Conservation (phyloP, 164 flowering plant species). For the Chloranthus sessilifolius region DNA sequence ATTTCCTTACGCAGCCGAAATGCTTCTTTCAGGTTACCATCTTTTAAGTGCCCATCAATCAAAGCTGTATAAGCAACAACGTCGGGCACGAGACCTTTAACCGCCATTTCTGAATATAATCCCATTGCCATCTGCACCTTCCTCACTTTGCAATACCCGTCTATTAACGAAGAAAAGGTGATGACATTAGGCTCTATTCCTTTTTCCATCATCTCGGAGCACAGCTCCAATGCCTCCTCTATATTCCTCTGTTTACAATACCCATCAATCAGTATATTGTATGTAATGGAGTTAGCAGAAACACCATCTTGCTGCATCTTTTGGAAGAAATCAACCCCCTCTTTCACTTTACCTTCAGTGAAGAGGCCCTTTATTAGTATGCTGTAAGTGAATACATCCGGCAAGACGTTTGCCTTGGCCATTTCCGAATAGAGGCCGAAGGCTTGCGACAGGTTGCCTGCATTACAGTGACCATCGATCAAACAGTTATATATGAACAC, state of each 20-base stretch:
- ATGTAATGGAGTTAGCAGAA: conserved; percentile 38
- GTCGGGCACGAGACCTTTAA: conserved; percentile 64
- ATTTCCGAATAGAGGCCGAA: conserved; percentile 37
- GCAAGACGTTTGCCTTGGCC: conserved; percentile 29
- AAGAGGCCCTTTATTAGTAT: conserved; percentile 66
- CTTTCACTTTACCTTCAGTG: conserved; percentile 30
- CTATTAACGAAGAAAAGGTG: conserved; percentile 56
- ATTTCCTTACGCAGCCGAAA: conserved; percentile 45
- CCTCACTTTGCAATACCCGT: conserved; percentile 55
- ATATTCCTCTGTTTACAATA: conserved; percentile 50
- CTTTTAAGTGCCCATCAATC: conserved; percentile 63
- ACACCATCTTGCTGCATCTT: conserved; percentile 45
- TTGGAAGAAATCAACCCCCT: conserved; percentile 34
- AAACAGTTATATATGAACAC: conserved; percentile 49
- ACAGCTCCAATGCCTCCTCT: conserved; percentile 50
- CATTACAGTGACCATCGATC: conserved; percentile 49
- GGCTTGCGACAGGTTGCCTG: conserved; percentile 33
- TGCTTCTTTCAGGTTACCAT: conserved; percentile 50
- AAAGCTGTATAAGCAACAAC: conserved; percentile 60
- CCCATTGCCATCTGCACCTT: conserved; percentile 59
- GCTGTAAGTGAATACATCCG: conserved; percentile 58
- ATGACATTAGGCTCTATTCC: conserved; percentile 58
- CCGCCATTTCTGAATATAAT: conserved; percentile 61
- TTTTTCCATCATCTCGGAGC: conserved; percentile 54
- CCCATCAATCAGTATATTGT: conserved; percentile 61